Evolutionary conservation across 1,139 yeast genomes (phyloP), one percentile per base, ranked within the genome.

Genomic region (Suhomyces ambrosiae): DNA sequence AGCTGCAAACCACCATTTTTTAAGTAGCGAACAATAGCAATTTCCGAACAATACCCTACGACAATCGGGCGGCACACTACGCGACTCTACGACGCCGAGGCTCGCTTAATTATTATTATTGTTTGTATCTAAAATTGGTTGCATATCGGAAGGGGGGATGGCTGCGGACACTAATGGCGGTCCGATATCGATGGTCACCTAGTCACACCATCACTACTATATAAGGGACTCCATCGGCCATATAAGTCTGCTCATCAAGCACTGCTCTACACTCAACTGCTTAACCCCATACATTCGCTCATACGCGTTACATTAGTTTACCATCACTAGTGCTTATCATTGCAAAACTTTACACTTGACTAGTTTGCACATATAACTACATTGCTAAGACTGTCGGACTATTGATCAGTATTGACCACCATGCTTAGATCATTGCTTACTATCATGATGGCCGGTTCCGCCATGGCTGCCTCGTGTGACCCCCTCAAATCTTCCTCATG

Each of bases 401-500:
- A n/a, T n/a, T n/a, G n/a, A n/a, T n/a, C n/a, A n/a, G n/a, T n/a
- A n/a, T n/a, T n/a, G n/a, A n/a, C n/a, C n/a, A n/a, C n/a, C n/a
- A 11, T 7, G 27, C 12, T 23, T 5, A 10, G 5, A 11, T 15
- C 14, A 5, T 27, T 22, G 30, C 19, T 30, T 16, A 17, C 32
- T 18, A 26, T 30, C 27, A 13, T 25, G 13, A 19, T 30, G 23
- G 22, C 25, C 27, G 15, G 23, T 18, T 23, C 31, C 12, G 15
- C 37, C 29, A 6, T 33, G 36, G 33, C 38, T 22, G 23, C 44
- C 13, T 18, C 21, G 8, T 70, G 76, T 52, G 58, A 70, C 45
- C 76, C 76, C 4, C 52, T 68, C 27, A 58, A 50, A 21, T 30
- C 56, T 7, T 26, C 48, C 16, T 27, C 35, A n/a, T 70, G 75